phyloP scores from a whole-genome alignment of 345 rosid species.

The Odontarrhena argentea region DNA sequence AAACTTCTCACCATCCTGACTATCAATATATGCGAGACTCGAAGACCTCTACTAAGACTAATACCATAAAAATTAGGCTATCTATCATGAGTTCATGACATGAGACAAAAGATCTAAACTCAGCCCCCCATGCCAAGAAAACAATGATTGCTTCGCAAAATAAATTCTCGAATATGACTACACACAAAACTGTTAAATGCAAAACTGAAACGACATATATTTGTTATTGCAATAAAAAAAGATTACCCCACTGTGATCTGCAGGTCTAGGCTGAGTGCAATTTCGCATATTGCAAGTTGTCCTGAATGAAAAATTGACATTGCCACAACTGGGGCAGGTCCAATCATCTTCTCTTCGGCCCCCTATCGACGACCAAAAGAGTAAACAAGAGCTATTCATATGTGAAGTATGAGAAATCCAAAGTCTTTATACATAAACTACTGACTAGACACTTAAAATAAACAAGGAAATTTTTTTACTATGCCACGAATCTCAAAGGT shows the following conservation, averaged over 20 bases:
- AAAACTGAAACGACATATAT: neutral
- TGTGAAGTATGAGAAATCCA: slow-evolving; percentile 12
- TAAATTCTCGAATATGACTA: neutral
- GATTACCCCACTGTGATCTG: slow-evolving; percentile 77
- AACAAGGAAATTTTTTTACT: too few species aligned
- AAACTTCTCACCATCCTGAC: slow-evolving; percentile 21
- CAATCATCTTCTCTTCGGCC: slow-evolving; percentile 99
- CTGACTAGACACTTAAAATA: too few species aligned
- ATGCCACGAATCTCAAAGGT: too few species aligned
- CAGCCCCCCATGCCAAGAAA: neutral
- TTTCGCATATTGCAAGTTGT: slow-evolving; percentile 99
- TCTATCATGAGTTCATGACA: neutral
- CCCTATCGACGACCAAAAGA: slow-evolving; percentile 48
- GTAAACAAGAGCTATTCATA: slow-evolving; percentile 19
- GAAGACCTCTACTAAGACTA: slow-evolving; percentile 14
- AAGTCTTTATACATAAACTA: too few species aligned
- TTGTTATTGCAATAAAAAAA: neutral
- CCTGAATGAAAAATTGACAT: slow-evolving; percentile 94
- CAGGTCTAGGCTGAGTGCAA: slow-evolving; percentile 96
- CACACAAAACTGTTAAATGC: slow-evolving; percentile 14
- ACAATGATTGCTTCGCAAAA: slow-evolving; percentile 11
- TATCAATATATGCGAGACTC: neutral
- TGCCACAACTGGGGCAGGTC: slow-evolving; percentile 98
- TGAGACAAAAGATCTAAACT: slow-evolving; percentile 5
- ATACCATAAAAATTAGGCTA: neutral